These are phyloP conservation scores for Fusarium incarnatum DNA, from an alignment of 2,329 filamentous ascomycete species.

Conservation along the genomic window DNA sequence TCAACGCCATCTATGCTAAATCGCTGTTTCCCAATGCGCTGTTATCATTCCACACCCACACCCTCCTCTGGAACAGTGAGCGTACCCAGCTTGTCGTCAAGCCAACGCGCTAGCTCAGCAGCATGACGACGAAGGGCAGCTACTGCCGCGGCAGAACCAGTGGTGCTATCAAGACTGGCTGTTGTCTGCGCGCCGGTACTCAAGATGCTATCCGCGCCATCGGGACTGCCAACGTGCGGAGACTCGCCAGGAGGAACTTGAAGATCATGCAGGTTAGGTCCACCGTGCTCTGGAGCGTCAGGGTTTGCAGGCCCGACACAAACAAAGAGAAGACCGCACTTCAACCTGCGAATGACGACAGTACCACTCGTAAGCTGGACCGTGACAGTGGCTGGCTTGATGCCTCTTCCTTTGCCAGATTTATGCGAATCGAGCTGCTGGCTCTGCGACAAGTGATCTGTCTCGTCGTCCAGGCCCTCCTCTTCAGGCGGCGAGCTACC, in stretches of 20 bases:
- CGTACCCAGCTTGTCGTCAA: constrained; percentile 69
- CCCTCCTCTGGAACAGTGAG: constrained; percentile 66
- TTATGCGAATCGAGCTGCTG: constrained; percentile 40
- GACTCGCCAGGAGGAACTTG: constrained; percentile 47
- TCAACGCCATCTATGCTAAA: constrained; percentile 44
- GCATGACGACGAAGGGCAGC: constrained; percentile 66
- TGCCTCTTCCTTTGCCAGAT: constrained; percentile 33
- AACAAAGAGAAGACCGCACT: constrained; percentile 71
- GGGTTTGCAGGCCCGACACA: constrained; percentile 64
- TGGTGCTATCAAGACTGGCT: constrained; percentile 54
- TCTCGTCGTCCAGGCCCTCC: constrained; percentile 44
- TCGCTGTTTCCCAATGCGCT: constrained; percentile 18
- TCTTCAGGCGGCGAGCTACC: constrained; percentile 43
- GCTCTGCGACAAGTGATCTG: constrained; percentile 43
- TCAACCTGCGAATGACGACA: constrained; percentile 68
- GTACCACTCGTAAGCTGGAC: constrained; percentile 70
- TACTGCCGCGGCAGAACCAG: constrained; percentile 59
- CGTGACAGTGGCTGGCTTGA: constrained; percentile 61
- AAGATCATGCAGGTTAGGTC: constrained; percentile 32
- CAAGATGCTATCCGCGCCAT: constrained; percentile 61
- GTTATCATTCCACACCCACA: constrained; percentile 52
- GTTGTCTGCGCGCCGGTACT: constrained; percentile 61
- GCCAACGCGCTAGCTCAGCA: constrained; percentile 68
- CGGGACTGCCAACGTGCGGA: constrained; percentile 53
- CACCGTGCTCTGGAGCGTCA: constrained; percentile 39